phyloP scores from a whole-genome alignment of 306 rosid genomes.

The Cicer chorassanicum region DNA sequence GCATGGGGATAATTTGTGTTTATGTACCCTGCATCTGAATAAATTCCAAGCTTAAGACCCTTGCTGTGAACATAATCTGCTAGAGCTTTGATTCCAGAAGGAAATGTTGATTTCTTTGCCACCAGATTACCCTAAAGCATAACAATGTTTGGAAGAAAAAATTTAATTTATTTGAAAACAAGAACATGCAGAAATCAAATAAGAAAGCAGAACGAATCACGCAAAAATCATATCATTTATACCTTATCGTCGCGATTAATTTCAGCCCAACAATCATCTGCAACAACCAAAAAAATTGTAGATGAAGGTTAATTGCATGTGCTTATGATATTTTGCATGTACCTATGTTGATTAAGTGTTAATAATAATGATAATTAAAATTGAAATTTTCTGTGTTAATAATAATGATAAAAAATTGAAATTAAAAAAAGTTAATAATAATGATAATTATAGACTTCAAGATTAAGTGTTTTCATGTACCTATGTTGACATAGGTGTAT shows the following conservation, averaged over 20 bases:
- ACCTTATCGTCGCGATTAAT: conserved; percentile 70
- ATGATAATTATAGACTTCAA: neutral
- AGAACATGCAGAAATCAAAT: neutral
- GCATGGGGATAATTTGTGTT: neutral
- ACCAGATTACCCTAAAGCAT: conserved; percentile 65
- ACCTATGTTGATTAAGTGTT: too few relatives aligned
- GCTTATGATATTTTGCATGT: conserved; percentile 22
- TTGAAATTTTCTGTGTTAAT: too few relatives aligned
- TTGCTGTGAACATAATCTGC: conserved; percentile 91
- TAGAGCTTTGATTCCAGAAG: conserved; percentile 89
- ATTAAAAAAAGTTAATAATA: too few relatives aligned
- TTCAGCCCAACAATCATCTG: conserved; percentile 99
- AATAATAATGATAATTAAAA: too few relatives aligned
- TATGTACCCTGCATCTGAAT: conserved; percentile 93
- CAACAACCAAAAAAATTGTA: conserved; percentile 13
- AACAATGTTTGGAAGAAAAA: neutral
- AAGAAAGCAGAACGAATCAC: neutral
- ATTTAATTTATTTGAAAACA: conserved; percentile 4
- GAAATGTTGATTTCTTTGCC: conserved; percentile 83
- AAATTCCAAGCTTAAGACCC: conserved; percentile 95
- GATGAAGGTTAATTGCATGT: neutral
- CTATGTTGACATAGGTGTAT: conserved; percentile 83
- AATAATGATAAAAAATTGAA: neutral
- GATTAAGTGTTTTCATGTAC: conserved; percentile 46
- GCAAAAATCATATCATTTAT: conserved; percentile 9